Conservation (phyloP, 1,284 basidiomycete genomes). For the Apiotrichum akiyoshidainum region DNA sequence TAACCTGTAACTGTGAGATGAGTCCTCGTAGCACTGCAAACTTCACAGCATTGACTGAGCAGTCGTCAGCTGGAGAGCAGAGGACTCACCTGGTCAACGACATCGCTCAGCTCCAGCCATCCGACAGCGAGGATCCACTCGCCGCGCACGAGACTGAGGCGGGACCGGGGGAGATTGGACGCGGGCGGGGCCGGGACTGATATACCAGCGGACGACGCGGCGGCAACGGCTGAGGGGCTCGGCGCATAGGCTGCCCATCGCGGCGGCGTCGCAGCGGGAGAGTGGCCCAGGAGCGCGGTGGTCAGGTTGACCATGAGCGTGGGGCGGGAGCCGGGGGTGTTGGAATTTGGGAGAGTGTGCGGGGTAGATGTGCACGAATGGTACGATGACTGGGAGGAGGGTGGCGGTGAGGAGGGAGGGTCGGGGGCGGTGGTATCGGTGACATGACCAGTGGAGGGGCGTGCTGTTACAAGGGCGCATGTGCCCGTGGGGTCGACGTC, state of each 20-base stretch:
- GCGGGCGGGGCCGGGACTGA: neutral
- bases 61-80: too few species aligned
- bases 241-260: neutral
- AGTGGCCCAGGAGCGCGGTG: slow-evolving; percentile 1
- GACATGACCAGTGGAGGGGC: neutral
- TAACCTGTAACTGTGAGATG: too few species aligned
- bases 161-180: neutral
- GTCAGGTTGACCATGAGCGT: neutral
- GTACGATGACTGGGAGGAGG: neutral
- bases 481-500: neutral
- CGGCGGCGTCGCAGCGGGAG: neutral
- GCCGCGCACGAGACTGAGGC: neutral
- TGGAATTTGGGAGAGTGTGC: neutral
- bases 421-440: neutral
- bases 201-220: too few species aligned
- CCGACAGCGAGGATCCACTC: neutral
- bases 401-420: neutral
- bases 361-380: neutral
- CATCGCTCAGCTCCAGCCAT: neutral
- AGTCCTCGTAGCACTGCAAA: too few species aligned
- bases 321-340: neutral
- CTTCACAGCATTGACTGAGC: too few species aligned
- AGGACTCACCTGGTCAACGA: neutral
- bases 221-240: neutral
- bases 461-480: neutral